Evolutionary conservation across 495 filamentous ascomycete genomes (phyloP), one percentile per base, ranked within the genome.

Genomic region (Hypoxylon fragiforme): DNA sequence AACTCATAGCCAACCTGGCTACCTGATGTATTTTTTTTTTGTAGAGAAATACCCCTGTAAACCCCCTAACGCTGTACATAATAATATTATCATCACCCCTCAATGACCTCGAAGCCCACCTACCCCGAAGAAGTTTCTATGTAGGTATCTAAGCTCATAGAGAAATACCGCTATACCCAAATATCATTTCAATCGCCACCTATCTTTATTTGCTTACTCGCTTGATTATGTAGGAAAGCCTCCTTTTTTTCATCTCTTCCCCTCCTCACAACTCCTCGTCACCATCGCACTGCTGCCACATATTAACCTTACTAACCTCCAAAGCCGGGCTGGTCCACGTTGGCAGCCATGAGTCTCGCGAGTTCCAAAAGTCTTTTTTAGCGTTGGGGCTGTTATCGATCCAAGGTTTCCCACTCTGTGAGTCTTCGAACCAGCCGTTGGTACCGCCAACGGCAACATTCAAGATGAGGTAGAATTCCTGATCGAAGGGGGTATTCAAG

Each of bases 371-470:
- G 64, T 92, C 88, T 50, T 78, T 80, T 66, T 74, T 78, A 12
- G 89, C 87, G 6, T 77, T 83, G 3, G 77, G 68, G 35, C 78
- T 83, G 3, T 59, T 69, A 64, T 94, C 87, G 24, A 90, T 75
- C 90, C 90, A 95, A 7, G 90, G 90, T 75, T 95, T 95, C 16
- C 79, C 81, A 43, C 73, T 73, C 44, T 73, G 67, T 6, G 81
- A 80, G 66, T 95, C 86, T 62, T 87, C 68, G 64, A 92, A 95
- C 87, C 87, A 94, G 14, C 88, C 89, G 56, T 92, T 94, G 8
- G 87, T 92, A 40, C 84, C 82, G 13, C 90, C 90, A 40, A 95
- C 89, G 20, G 84, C 90, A 6, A 95, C 77, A 58, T 92, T 91
- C 42, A 95, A 60, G 44, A 95, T 89, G 14, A 95, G 77, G 53